Conservation (phyloP, 2,329 filamentous ascomycete genomes). For the Microdochium nivale region DNA sequence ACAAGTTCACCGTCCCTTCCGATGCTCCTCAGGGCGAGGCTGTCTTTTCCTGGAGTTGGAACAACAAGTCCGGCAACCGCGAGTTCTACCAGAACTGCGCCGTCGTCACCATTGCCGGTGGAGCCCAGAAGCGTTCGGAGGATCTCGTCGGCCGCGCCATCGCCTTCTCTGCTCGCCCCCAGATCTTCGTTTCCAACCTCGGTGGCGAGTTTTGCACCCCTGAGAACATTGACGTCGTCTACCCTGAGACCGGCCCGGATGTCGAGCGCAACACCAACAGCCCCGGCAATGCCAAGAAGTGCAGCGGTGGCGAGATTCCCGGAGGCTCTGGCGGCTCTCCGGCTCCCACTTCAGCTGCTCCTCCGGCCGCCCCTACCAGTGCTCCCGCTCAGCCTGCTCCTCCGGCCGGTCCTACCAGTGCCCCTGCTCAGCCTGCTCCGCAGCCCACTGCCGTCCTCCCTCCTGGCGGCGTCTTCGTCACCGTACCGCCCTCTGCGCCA, state of each 20-base stretch:
- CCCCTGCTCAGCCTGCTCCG: constrained; percentile 13
- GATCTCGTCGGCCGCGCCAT: constrained; percentile 19
- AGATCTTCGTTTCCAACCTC: constrained; percentile 66
- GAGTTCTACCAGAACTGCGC: constrained; percentile 89
- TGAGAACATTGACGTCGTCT: constrained; percentile 50
- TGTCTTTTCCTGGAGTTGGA: constrained; percentile 70
- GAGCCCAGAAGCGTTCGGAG: constrained; percentile 17
- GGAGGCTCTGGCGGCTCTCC: constrained; percentile 17
- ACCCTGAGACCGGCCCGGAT: constrained; percentile 56
- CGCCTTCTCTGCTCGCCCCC: constrained; percentile 49
- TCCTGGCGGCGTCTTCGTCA: constrained; percentile 32
- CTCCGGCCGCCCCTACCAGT: constrained; percentile 4
- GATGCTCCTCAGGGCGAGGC: constrained; percentile 51
- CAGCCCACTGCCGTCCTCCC: constrained; percentile 10
- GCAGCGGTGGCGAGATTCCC: constrained; percentile 11
- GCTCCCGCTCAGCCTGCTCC: neutral
- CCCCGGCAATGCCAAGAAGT: constrained; percentile 22
- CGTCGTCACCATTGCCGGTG: constrained; percentile 49
- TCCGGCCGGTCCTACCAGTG: constrained; percentile 6
- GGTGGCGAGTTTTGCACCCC: constrained; percentile 48
- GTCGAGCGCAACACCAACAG: constrained; percentile 29
- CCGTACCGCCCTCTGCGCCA: constrained; percentile 10
- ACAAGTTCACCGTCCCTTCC: constrained; percentile 57
- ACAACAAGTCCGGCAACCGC: constrained; percentile 67
- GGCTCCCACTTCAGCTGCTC: constrained; percentile 12